These are phyloP conservation scores for Venturia oleaginea DNA, from an alignment of 2,329 filamentous ascomycete species.

Conservation along the genomic window DNA sequence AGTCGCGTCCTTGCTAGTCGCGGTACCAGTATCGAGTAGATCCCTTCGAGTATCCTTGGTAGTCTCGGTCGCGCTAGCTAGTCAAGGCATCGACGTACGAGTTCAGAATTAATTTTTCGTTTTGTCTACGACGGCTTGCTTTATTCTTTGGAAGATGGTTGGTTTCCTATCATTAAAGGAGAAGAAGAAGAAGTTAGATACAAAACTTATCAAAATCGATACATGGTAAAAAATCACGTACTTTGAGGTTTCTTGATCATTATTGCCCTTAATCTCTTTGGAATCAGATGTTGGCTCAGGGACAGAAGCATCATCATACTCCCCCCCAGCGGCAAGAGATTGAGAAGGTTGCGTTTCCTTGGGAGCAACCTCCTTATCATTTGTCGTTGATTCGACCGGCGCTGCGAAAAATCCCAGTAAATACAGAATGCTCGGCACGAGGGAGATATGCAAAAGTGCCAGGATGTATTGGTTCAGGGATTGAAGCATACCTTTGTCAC, in stretches of 20 bases:
- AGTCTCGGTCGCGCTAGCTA: background rate
- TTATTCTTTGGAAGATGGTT: background rate
- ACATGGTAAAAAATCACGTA: background rate
- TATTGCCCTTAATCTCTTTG: background rate
- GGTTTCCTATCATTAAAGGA: background rate
- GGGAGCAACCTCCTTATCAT: background rate
- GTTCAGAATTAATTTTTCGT: background rate
- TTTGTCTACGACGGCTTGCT: constrained; percentile 3
- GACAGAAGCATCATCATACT: background rate
- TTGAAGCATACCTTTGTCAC: background rate
- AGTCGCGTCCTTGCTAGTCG: background rate
- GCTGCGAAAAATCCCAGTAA: background rate
- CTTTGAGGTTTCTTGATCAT: background rate
- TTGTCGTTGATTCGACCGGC: background rate
- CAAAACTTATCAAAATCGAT: background rate
- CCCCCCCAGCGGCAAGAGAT: background rate
- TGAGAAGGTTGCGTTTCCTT: background rate
- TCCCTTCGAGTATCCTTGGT: background rate
- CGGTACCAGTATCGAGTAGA: background rate
- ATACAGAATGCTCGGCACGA: background rate
- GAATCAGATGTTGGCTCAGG: background rate
- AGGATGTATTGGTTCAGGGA: background rate
- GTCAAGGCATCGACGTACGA: background rate
- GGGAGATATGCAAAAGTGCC: background rate
- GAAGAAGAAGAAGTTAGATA: no score